Percentiles rank a stretch among this genome's conserved stretches.
phyloP scores from a whole-genome alignment of 2,329 filamentous ascomycete species.

The Aspergillus intermedius region DNA sequence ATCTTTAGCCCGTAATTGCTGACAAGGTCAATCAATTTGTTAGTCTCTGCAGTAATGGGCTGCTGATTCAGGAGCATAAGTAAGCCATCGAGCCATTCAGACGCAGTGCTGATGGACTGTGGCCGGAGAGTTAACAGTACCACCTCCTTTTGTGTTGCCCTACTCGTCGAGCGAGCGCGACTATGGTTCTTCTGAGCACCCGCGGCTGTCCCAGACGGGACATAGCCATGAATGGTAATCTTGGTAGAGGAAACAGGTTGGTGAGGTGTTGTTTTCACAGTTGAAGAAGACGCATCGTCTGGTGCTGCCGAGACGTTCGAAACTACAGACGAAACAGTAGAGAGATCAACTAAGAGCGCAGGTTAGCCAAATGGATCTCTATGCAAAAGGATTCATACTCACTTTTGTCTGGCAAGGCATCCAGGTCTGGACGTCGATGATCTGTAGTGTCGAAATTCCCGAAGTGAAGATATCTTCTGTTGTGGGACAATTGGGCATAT shows the following conservation, averaged over 20 bases:
- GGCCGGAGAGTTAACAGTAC: constrained; percentile 79
- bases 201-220: constrained; percentile 24
- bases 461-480: constrained; percentile 83
- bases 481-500: constrained; percentile 83
- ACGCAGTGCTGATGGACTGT: constrained; percentile 71
- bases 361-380: constrained; percentile 5
- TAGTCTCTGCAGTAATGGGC: constrained; percentile 94
- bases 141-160: constrained; percentile 53
- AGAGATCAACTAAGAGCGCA: constrained; percentile 61
- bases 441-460: constrained; percentile 68
- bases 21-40: constrained; percentile 77
- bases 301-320: constrained; percentile 76
- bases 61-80: constrained; percentile 92
- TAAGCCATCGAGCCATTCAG: constrained; percentile 93
- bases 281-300: constrained; percentile 43
- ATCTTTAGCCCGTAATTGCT: constrained; percentile 91
- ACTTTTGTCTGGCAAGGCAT: constrained; percentile 68
- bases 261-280: constrained; percentile 39
- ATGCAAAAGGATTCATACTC: constrained; percentile 19
- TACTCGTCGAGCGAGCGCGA: constrained; percentile 26
- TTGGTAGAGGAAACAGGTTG: constrained; percentile 55
- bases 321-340: constrained; percentile 82
- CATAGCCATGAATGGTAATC: constrained; percentile 81
- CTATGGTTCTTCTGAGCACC: constrained; percentile 28
- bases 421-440: constrained; percentile 61